Conservation (phyloP, 306 rosid genomes). For the Vigna angularis region DNA sequence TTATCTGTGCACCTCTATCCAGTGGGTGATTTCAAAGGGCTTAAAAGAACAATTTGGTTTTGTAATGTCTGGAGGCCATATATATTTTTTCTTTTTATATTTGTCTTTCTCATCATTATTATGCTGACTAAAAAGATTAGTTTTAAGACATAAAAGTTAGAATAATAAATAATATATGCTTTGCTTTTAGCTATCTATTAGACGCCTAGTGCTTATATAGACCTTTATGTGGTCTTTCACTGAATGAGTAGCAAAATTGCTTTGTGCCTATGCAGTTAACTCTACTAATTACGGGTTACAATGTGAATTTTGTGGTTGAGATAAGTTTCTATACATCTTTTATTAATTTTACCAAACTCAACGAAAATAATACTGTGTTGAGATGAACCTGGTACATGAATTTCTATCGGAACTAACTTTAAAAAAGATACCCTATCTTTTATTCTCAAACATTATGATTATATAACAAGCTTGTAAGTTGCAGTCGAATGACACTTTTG, state of each 20-base stretch:
- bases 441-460: not conserved
- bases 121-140: slow-evolving; percentile 1
- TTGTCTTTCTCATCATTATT: slow-evolving; percentile 16
- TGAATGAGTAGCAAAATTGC: not conserved
- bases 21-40: slow-evolving; percentile 2
- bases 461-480: not conserved
- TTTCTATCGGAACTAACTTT: not conserved
- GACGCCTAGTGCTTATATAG: not conserved
- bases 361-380: not conserved
- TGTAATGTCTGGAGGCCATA: not conserved
- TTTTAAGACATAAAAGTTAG: not conserved
- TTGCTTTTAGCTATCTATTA: slow-evolving; percentile 17
- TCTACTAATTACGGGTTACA: not conserved
- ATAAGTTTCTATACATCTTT: not conserved
- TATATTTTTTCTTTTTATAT: slow-evolving; percentile 18
- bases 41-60: slow-evolving; percentile 21
- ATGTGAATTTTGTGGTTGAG: not conserved
- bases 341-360: too few species aligned
- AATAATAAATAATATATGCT: slow-evolving; percentile 14
- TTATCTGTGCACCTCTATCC: not conserved
- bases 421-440: not conserved
- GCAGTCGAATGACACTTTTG: too few species aligned
- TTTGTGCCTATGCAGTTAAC: not conserved
- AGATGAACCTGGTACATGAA: slow-evolving; percentile 30
- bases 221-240: not conserved